Base-by-base conservation (phyloP, 495 filamentous ascomycete genomes). In the Lasiosphaeria miniovina region DNA sequence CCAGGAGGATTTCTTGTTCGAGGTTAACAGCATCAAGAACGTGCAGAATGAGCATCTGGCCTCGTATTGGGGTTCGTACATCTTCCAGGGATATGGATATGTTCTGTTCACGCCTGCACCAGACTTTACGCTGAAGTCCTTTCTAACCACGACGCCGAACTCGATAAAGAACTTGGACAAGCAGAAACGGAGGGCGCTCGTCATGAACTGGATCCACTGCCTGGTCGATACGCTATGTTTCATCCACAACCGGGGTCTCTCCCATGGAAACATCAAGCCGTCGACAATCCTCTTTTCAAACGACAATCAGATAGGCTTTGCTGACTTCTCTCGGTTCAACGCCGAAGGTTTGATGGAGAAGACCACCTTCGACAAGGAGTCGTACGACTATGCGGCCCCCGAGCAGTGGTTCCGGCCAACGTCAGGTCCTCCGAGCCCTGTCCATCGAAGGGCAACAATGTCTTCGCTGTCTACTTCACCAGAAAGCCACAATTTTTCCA, bases 171-270 rank as follows among this genome's bases (percentile, higher is more conserved):
- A 80, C 3, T 74, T 96, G 3, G 68, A 85, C 3, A 96, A 95
- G 68, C 77, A 84, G 57, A 80, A 84, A n/a, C 84, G 90, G 34
- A 83, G 88, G 35, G 73, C 79, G 36, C 77, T 87, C 3, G 71
- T 96, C 14, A 78, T 96, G 65, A 86, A 88, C 63, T 96, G 93
- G 93, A 84, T 93, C 45, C 90, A 92, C 71, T 96, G 93, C 68
- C 80, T 98, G 2, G 80, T 84, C 0, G 88, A 91, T 61, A 89
- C 88, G 9, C 68, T 96, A 31, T 85, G 87, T 49, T 90, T 84
- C 70, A 79, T 96, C 3, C 91, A 96, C 72, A 80, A 80, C 35
- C 82, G 82, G 58, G 88, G 87, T 12, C 80, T 90, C 45, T 77
- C 82, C 2, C 93, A 98, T 61, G 81, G 88, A n/a, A 85, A 86